Evolutionary conservation across 306 rosid species (phyloP).

Genomic region (Phaseolus lunatus): DNA sequence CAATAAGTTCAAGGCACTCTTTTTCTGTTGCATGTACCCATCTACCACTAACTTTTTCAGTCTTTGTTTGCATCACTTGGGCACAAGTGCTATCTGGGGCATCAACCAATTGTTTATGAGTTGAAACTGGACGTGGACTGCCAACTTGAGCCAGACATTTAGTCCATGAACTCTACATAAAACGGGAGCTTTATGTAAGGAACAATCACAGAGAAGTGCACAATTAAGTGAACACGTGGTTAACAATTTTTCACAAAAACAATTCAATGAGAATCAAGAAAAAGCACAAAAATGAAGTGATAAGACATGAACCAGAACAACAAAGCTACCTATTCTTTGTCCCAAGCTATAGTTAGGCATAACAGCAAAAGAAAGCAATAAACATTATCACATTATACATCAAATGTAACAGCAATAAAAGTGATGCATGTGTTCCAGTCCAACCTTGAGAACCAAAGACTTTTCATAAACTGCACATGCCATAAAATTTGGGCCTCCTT

Average conservation of each 20-base stretch:
- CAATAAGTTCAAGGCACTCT: slow-evolving; percentile 51
- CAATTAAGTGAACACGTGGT: slow-evolving; percentile 23
- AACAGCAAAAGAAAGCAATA: slow-evolving; percentile 2
- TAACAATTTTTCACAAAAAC: neutral
- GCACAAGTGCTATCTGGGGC: slow-evolving; percentile 63
- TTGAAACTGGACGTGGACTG: slow-evolving; percentile 54
- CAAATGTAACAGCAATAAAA: neutral
- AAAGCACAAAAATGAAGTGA: slow-evolving; percentile 17
- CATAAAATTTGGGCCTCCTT: slow-evolving; percentile 21
- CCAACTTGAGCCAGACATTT: slow-evolving; percentile 58
- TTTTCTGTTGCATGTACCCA: slow-evolving; percentile 52
- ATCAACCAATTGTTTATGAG: slow-evolving; percentile 51
- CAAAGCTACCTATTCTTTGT: slow-evolving; percentile 18
- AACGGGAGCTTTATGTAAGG: slow-evolving; percentile 38
- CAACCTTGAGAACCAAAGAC: neutral
- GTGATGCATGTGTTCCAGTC: slow-evolving; percentile 4
- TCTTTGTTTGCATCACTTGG: slow-evolving; percentile 55
- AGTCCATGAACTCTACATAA: slow-evolving; percentile 63
- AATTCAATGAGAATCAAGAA: neutral
- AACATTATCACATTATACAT: neutral
- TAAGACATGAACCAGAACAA: slow-evolving; percentile 28
- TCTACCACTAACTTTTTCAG: slow-evolving; percentile 48
- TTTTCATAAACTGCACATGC: slow-evolving; percentile 21
- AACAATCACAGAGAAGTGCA: neutral
- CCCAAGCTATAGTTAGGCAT: slow-evolving; percentile 1